Evolutionary conservation across 2,329 filamentous ascomycete genomes (phyloP), one percentile per base, ranked within the genome.

Genomic region (Pestalotiopsis sp.): DNA sequence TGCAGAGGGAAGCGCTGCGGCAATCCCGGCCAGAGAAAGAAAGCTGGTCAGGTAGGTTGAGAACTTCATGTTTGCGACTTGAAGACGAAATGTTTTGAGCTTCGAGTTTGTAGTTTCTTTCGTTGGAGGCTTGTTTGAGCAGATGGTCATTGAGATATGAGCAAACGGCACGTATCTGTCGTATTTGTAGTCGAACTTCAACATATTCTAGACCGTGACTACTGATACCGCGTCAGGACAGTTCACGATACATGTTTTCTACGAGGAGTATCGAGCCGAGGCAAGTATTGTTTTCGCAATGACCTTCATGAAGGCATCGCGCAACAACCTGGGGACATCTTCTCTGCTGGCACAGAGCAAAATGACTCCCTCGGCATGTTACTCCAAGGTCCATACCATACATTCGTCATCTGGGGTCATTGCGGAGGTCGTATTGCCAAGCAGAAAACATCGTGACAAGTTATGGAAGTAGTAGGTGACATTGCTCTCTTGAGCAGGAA

Each of bases 341-440:
- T 11, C 23, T 27, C 9, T 17, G 13, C 23, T 36, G 23, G 4
- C 20, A 27, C 14, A 14, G 12, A 17, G 23, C 9, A 9, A 1
- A 27, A 27, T 13, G 12, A 27, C 11, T 59, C 27, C 57, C 57
- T 59, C 57, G 57, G 57, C 57, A 27, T 59, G 57, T n/a, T 13
- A 59, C 57, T 59, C 27, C 25, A 23, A 36, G 23, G 20, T 13
- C 25, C 17, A 14, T 11, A 17, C 9, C 23, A 11, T 3, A 59
- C 17, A 36, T 27, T 36, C 57, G 27, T n/a, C 27, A 36, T 59
- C 57, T 59, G 57, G 27, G 23, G 27, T 27, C 36, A 13, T 36
- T 59, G 57, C 57, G 25, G 57, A 59, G 57, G 57, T 59, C 57
- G 57, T 59, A 59, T 59, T 59, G 57, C 57, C 57, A 59, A 59